These are phyloP conservation scores for Purpureocillium takamizusanense DNA, from an alignment of 2,329 filamentous ascomycete genomes.

Conservation along the genomic window DNA sequence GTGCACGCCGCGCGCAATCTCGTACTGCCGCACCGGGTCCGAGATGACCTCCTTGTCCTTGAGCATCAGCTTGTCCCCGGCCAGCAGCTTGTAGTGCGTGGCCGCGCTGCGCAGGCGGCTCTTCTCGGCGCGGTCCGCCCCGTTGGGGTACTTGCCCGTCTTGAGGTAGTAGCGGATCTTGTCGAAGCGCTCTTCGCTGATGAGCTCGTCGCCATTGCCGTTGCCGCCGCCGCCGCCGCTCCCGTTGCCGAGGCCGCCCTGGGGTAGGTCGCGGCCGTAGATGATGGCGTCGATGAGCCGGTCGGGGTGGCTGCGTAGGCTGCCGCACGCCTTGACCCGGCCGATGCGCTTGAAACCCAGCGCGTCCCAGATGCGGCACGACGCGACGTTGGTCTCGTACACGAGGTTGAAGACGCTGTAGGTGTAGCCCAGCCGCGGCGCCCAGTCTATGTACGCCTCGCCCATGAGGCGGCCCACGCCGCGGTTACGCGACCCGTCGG, in stretches of 20 bases:
- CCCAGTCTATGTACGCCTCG: constrained; percentile 69
- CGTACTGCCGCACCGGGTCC: constrained; percentile 81
- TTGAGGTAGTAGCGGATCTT: constrained; percentile 98
- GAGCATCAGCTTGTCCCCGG: constrained; percentile 79
- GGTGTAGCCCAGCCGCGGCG: constrained; percentile 72
- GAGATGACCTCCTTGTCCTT: constrained; percentile 97
- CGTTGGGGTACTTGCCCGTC: constrained; percentile 84
- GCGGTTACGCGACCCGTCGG: constrained; percentile 62
- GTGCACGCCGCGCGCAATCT: constrained; percentile 75
- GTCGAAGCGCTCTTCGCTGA: constrained; percentile 94
- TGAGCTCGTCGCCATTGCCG: constrained; percentile 66
- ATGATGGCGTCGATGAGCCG: constrained; percentile 68
- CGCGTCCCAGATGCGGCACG: constrained; percentile 84
- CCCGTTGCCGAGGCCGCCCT: constrained; percentile 61
- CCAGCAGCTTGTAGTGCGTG: constrained; percentile 83
- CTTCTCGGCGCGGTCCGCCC: constrained; percentile 92
- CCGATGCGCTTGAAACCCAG: constrained; percentile 90
- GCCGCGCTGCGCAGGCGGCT: constrained; percentile 86
- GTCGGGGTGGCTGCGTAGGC: constrained; percentile 59
- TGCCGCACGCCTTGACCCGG: constrained; percentile 64
- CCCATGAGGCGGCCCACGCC: constrained; percentile 70
- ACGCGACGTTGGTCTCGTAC: constrained; percentile 87
- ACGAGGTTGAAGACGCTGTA: constrained; percentile 93
- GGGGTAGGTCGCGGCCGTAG: constrained; percentile 57
- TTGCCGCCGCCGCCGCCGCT: constrained; percentile 59